These are phyloP conservation scores for Vicia villosa DNA, from an alignment of 306 rosid genomes.

Conservation along the genomic window DNA sequence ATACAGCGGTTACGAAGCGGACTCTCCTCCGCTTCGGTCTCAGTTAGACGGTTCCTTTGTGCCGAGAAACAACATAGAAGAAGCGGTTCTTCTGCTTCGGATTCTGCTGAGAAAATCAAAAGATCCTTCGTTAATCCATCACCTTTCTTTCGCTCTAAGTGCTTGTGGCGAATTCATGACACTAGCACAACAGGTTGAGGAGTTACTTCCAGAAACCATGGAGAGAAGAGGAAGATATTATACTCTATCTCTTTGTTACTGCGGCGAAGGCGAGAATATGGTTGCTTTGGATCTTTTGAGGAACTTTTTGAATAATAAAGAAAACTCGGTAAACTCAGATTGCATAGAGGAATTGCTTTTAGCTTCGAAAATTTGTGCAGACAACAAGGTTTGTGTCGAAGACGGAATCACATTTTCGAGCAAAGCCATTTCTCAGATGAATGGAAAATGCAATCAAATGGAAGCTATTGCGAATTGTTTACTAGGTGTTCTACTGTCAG, in stretches of 20 bases:
- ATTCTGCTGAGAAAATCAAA: slow-evolving; percentile 65
- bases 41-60: slow-evolving; percentile 84
- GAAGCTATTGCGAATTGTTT: slow-evolving; percentile 63
- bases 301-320: slow-evolving; percentile 60
- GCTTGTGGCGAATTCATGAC: slow-evolving; percentile 63
- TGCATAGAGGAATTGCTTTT: slow-evolving; percentile 57
- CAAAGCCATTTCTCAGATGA: slow-evolving; percentile 57
- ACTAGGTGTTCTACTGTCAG: slow-evolving; percentile 69
- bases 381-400: slow-evolving; percentile 50
- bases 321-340: slow-evolving; percentile 42
- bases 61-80: slow-evolving; percentile 87
- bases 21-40: slow-evolving; percentile 73
- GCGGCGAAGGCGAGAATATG: slow-evolving; percentile 62
- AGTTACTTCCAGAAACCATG: slow-evolving; percentile 69
- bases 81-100: slow-evolving; percentile 79
- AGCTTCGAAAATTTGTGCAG: slow-evolving; percentile 86
- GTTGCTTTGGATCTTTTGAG: slow-evolving; percentile 78
- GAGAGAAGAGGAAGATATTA: slow-evolving; percentile 56
- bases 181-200: slow-evolving; percentile 72
- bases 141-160: slow-evolving; percentile 79
- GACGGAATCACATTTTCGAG: slow-evolving; percentile 63
- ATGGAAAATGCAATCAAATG: slow-evolving; percentile 65
- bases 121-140: slow-evolving; percentile 82
- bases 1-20: slow-evolving; percentile 84
- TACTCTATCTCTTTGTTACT: slow-evolving; percentile 76